Evolutionary conservation across 768 basidiomycete species (phyloP).

Genomic region (Mycena haematopus): DNA sequence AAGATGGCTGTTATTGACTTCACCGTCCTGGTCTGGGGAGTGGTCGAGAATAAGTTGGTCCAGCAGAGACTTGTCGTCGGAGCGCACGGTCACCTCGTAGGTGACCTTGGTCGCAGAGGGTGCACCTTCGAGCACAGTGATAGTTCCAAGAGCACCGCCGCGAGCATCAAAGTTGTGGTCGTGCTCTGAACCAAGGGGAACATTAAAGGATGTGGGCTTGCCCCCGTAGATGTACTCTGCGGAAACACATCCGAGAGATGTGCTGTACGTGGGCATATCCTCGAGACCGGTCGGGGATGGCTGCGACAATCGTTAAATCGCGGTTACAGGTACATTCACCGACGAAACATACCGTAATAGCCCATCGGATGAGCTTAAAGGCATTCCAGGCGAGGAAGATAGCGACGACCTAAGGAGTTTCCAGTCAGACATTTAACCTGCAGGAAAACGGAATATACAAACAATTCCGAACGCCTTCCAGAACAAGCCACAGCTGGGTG

Average conservation of each 20-base stretch:
- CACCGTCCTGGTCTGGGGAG: conserved; percentile 41
- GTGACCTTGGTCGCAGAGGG: conserved; percentile 48
- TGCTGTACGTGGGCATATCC: conserved; percentile 60
- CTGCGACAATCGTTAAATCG: conserved; percentile 36
- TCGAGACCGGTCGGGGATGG: conserved; percentile 58
- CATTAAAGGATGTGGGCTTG: conserved; percentile 42
- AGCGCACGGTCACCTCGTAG: conserved; percentile 56
- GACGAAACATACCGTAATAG: conserved; percentile 49
- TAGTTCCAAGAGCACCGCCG: conserved; percentile 57
- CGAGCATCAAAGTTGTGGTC: conserved; percentile 56
- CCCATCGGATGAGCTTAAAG: conserved; percentile 54
- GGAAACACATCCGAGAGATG: conserved; percentile 55
- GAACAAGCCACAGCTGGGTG: conserved; percentile 60
- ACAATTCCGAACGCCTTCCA: conserved; percentile 64
- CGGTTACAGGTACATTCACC: not conserved
- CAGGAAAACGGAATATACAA: not conserved
- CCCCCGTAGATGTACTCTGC: conserved; percentile 54
- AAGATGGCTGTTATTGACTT: conserved; percentile 43
- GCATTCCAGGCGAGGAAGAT: conserved; percentile 49
- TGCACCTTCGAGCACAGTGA: conserved; percentile 53
- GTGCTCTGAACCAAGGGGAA: conserved; percentile 43
- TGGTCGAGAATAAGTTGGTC: conserved; percentile 44
- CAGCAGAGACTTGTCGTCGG: conserved; percentile 49
- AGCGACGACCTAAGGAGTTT: conserved; percentile 29
- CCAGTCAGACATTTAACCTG: not conserved